Evolutionary conservation across 2,329 filamentous ascomycete genomes (phyloP), one percentile per base, ranked within the genome.

Genomic region (Diaporthe sp.): DNA sequence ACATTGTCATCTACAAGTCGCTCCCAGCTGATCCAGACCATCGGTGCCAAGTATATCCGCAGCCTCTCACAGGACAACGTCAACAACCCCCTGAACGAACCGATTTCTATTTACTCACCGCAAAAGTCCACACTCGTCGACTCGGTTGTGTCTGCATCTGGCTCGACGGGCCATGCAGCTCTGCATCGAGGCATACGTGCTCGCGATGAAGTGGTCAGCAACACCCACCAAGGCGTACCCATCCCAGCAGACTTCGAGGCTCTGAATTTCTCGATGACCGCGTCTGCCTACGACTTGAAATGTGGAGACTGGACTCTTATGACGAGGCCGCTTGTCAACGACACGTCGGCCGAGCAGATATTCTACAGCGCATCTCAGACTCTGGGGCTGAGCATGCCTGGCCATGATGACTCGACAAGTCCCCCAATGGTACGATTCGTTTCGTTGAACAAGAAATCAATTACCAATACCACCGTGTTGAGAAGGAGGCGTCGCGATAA

Each of bases 221-320:
- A 39, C 7, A 61, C 10, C 68, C 42, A 37, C 17, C 34, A 49
- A 25, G 34, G 17, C 22, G 47, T 68, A 10, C 37, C 65, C 4
- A 34, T 39, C 6, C 6, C 65, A 37, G 47, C 47, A 28, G 47
- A 39, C 22, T 28, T 68, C 47, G n/a, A 53, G 12, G 68, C 61
- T 34, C 44, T 74, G 17, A 73, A 51, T 12, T 77, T 78, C 71
- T 72, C 71, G 3, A 72, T 77, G 37, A 65, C 67, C 25, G 65
- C 72, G 12, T 78, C 77, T 28, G 61, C 72, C 31, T 78, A 76
- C 68, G 34, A 44, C 9, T 78, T 78, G 58, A 75, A 47, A 9
- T 78, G 77, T 31, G 61, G 57, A 13, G 31, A 76, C 22, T 78
- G 77, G 77, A 47, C 58, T 31, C 68, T 71, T 17, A 71, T 51